A percentile compares a stretch with the other conserved stretches of the same genome.
phyloP scores from a whole-genome alignment of 768 basidiomycete species.

The Candolleomyces eurysporus region DNA sequence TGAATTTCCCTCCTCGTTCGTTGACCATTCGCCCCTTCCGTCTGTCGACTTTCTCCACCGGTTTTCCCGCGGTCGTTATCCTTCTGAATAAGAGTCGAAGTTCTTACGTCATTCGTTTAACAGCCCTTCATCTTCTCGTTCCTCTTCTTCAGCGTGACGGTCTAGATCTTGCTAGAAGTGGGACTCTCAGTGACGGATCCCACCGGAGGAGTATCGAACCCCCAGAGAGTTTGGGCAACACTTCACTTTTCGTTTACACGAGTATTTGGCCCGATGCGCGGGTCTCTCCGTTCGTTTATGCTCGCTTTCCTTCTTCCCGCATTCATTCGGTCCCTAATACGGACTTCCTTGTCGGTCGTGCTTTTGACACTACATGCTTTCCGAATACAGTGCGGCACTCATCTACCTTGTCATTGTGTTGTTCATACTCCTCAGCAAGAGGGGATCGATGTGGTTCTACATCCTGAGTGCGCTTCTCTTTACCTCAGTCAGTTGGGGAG shows the following conservation, averaged over 20 bases:
- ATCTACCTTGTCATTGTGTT: too few relatives aligned
- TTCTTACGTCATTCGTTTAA: background rate
- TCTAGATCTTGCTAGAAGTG: slow-evolving; percentile 84
- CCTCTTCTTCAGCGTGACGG: slow-evolving; percentile 66
- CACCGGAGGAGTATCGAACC: slow-evolving; percentile 59
- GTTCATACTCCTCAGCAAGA: too few relatives aligned
- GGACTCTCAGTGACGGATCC: slow-evolving; percentile 59
- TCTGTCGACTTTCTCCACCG: too few relatives aligned
- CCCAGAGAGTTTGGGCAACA: slow-evolving; percentile 54
- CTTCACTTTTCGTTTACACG: slow-evolving; percentile 73
- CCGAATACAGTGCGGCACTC: too few relatives aligned
- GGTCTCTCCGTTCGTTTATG: too few relatives aligned
- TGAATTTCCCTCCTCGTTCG: slow-evolving; percentile 32
- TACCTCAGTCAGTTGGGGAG: too few relatives aligned
- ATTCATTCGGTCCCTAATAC: too few relatives aligned
- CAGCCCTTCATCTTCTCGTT: slow-evolving; percentile 64
- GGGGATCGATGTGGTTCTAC: too few relatives aligned
- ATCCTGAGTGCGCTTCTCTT: too few relatives aligned
- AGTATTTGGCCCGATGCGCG: slow-evolving; percentile 33
- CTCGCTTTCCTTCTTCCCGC: too few relatives aligned
- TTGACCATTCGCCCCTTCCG: background rate
- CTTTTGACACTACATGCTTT: too few relatives aligned
- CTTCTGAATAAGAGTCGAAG: background rate
- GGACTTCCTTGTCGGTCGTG: too few relatives aligned
- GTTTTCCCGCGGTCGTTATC: background rate